Percentiles rank a stretch among this genome's conserved stretches.
Evolutionary conservation across 371 early-diverging fungal genomes (phyloP).

Genomic region (Syncephalis plumigaleata): DNA sequence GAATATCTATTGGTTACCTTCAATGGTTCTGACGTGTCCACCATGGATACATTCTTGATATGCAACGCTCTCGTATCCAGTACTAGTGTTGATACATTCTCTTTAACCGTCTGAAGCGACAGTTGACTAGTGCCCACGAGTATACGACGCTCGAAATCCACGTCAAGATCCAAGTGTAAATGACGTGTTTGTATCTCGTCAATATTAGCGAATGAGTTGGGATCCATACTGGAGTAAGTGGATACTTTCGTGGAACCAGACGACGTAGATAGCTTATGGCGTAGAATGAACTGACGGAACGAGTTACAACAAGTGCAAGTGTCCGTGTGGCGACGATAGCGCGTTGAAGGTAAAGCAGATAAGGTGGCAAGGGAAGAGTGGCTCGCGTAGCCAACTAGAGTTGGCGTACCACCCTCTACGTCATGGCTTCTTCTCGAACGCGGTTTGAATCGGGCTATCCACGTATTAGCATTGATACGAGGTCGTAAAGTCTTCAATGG

Average conservation of each 20-base stretch:
- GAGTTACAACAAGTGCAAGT: too few species aligned
- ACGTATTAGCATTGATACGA: too few species aligned
- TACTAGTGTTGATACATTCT: conserved; percentile 36
- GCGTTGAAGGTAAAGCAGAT: too few species aligned
- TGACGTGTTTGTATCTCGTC: conserved; percentile 49
- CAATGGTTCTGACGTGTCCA: conserved; percentile 10
- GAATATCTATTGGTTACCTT: conserved; percentile 8
- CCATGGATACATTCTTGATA: conserved; percentile 25
- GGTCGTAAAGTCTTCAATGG: too few species aligned
- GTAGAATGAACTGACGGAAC: too few species aligned
- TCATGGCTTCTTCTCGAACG: not conserved
- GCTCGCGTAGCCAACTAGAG: not conserved
- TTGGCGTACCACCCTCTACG: not conserved
- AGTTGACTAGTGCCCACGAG: conserved; percentile 50
- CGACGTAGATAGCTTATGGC: not conserved
- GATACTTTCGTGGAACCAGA: not conserved
- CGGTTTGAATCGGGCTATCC: too few species aligned
- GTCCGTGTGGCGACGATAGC: too few species aligned
- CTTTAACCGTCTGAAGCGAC: conserved; percentile 23
- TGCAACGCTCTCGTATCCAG: conserved; percentile 58
- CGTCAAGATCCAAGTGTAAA: conserved; percentile 51
- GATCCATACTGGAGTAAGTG: conserved; percentile 24
- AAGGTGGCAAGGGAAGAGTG: too few species aligned
- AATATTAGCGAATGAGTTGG: conserved; percentile 72
- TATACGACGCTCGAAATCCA: conserved; percentile 54